A percentile compares a stretch with the other conserved stretches of the same genome.
These are phyloP conservation scores for Ambrosia trifida DNA, from an alignment of 129 eudicot species.

Conservation along the genomic window DNA sequence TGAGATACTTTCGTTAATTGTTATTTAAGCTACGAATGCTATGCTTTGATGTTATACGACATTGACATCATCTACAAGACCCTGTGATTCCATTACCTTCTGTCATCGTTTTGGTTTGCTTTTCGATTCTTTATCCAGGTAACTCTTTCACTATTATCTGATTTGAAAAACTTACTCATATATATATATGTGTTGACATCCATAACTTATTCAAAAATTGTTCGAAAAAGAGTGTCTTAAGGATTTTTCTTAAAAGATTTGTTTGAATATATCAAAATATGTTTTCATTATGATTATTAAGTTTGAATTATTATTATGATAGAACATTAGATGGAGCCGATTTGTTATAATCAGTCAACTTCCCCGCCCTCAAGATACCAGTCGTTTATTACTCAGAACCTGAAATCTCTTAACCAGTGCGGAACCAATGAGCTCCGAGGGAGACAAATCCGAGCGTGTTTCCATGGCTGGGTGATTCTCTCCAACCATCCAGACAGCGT, in stretches of 20 bases:
- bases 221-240: too few species aligned
- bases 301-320: not conserved
- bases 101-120: not conserved
- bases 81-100: too few species aligned
- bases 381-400: not conserved
- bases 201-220: too few species aligned
- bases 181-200: too few species aligned
- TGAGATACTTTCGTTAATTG: too few species aligned
- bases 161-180: too few species aligned
- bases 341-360: not conserved
- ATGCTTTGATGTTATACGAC: too few species aligned
- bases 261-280: too few species aligned
- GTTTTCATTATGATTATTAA: too few species aligned
- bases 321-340: not conserved
- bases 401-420: not conserved
- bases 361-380: not conserved
- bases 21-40: too few species aligned
- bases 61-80: too few species aligned
- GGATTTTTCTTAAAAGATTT: too few species aligned
- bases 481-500: not conserved
- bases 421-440: not conserved
- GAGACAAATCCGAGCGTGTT: not conserved
- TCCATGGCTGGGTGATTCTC: constrained; percentile 7
- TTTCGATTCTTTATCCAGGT: not conserved
- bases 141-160: not conserved